Conservation (phyloP, 1,284 basidiomycete genomes). For the Sphagnurus paluster region DNA sequence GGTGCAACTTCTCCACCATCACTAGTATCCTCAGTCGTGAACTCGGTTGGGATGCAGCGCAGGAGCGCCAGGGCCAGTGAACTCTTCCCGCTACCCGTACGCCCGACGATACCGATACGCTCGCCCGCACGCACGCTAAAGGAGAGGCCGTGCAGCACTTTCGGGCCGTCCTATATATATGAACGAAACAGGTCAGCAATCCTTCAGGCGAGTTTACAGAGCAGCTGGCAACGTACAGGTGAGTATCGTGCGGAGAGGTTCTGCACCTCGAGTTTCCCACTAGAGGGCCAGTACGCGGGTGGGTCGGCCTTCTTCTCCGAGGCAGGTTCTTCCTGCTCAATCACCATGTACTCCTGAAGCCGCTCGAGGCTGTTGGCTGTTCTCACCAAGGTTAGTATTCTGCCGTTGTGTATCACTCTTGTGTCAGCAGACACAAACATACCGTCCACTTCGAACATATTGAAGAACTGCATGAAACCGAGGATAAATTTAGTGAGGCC, state of each 20-base stretch:
- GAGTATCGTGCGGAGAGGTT: constrained; percentile 59
- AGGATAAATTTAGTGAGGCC: constrained; percentile 55
- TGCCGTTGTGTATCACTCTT: too few species aligned
- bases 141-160: constrained; percentile 52
- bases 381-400: too few species aligned
- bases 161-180: constrained; percentile 37
- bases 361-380: constrained; percentile 66
- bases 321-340: constrained; percentile 71
- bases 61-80: constrained; percentile 51
- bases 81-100: constrained; percentile 74
- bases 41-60: constrained; percentile 53
- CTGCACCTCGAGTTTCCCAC: constrained; percentile 64
- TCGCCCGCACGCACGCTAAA: constrained; percentile 58
- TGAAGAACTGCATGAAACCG: constrained; percentile 49
- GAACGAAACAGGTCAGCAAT: too few species aligned
- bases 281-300: constrained; percentile 78
- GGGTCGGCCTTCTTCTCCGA: constrained; percentile 49
- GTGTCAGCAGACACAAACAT: constrained; percentile 14
- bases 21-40: too few species aligned
- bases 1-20: too few species aligned
- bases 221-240: constrained; percentile 2
- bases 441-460: constrained; percentile 61
- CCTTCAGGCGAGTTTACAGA: too few species aligned
- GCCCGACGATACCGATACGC: constrained; percentile 63
- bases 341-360: constrained; percentile 67